Evolutionary conservation across 352 stramenopile genomes (phyloP), one percentile per base, ranked within the genome.

Genomic region (Blastocystis sp.): DNA sequence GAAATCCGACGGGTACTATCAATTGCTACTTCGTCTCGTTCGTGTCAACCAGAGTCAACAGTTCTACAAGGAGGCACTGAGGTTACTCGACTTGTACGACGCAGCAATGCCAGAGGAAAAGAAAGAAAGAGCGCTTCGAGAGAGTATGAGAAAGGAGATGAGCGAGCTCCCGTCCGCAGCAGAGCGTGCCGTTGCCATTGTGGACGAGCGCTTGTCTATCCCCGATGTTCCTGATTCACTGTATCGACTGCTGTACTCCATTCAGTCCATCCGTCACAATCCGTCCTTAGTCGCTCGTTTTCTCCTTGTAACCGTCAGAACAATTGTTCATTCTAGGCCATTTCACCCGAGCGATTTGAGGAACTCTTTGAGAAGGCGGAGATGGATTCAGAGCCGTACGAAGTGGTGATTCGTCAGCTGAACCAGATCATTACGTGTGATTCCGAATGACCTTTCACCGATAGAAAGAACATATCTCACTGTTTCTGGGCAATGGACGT

Each of bases 391-490:
- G 59, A 71, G n/a, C 59, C 59, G 9, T 71, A 71, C n/a, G 59
- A 71, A 24, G 11, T 71, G 29, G 32, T 71, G 7, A 44, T 71
- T 24, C 32, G 9, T 18, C 7, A 24, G 4, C 59, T 71, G n/a
- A 18, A 11, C 11, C 7, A 71, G 24, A 71, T 71, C n/a, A 38
- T 71, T 8, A 4, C 4, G 59, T 71, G 6, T 4, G 14, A 0
- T 24, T 6, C 32, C 4, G 11, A 44, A 6, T 49, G 8, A 18
- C 8, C 16, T 49, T 21, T 71, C 1, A 46, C 38, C 7, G 14
- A 11, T 71, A 71, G 59, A 71, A 36, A 71, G 8, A 71, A 71
- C 38, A 44, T 71, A 38, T 71, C 59, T 71, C 59, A 71, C n/a
- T 71, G 59, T 29, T 71, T 38, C 36, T 71, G 59, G 59, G 32